Conservation (phyloP, 1,139 yeast genomes). For the Yamadazyma kanchanaburiensis region DNA sequence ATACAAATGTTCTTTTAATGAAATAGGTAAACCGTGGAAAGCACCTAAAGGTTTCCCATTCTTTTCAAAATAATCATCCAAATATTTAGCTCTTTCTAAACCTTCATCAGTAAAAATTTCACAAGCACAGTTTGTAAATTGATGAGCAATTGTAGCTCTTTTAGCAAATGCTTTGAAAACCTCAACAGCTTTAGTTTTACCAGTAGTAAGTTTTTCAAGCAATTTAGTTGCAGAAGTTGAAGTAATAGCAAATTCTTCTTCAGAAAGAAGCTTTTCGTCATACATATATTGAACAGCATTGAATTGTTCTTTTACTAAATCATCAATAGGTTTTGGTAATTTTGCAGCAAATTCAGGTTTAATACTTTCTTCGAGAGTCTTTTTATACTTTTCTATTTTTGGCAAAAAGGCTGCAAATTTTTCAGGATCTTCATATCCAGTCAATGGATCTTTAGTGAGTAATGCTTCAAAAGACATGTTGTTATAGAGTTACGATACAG, state of each 20-base stretch:
- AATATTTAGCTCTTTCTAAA: constrained; percentile 28
- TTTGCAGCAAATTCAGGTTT: constrained; percentile 41
- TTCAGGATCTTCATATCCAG: constrained; percentile 36
- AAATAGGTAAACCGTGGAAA: constrained; percentile 52
- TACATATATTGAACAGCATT: constrained; percentile 44
- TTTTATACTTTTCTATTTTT: constrained; percentile 47
- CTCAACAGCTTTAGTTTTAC: constrained; percentile 38
- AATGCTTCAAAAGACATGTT: constrained; percentile 22
- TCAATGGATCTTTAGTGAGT: constrained; percentile 31
- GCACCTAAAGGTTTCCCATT: constrained; percentile 68
- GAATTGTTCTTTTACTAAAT: constrained; percentile 39
- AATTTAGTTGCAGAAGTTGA: constrained; percentile 38
- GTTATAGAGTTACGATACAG: too few species aligned
- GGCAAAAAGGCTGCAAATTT: constrained; percentile 43
- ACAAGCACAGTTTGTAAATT: constrained; percentile 34
- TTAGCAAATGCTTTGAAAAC: constrained; percentile 51
- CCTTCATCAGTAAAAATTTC: constrained; percentile 35
- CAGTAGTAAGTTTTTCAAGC: constrained; percentile 30
- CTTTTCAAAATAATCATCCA: constrained; percentile 39
- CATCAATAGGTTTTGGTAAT: constrained; percentile 37
- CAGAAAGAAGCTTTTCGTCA: constrained; percentile 40
- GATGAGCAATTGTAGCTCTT: constrained; percentile 40
- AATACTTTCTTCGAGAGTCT: constrained; percentile 36
- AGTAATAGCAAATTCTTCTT: constrained; percentile 45
- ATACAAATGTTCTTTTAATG: constrained; percentile 54